A percentile compares a stretch with the other conserved stretches of the same genome.
These are phyloP conservation scores for Yamagishiella unicocca DNA, from an alignment of 139 green algal genomes.

Conservation along the genomic window DNA sequence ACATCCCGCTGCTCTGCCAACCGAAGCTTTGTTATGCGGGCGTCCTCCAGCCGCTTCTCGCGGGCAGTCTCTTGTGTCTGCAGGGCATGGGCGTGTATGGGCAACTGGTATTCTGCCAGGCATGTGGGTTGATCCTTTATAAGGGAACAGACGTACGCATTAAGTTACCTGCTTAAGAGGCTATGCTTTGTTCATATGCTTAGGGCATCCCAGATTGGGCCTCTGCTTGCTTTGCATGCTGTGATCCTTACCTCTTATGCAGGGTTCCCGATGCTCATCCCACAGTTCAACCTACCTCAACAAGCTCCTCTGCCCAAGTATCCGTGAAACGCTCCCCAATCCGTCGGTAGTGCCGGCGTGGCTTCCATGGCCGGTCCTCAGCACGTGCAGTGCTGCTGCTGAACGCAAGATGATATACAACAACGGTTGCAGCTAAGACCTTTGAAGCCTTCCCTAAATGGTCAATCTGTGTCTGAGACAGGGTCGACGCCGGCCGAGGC, in stretches of 20 bases:
- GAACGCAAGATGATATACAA: constrained; percentile 30
- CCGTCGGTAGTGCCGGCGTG: constrained; percentile 60
- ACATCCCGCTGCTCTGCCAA: constrained; percentile 29
- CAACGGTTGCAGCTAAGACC: background rate
- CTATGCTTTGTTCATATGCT: too few species aligned
- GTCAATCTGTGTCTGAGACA: background rate
- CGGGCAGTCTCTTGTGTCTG: constrained; percentile 22
- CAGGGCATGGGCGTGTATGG: background rate
- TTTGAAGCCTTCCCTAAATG: constrained; percentile 7
- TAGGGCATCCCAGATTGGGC: too few species aligned
- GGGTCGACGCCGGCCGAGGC: background rate
- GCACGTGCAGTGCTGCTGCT: constrained; percentile 9
- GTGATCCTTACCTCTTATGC: too few species aligned
- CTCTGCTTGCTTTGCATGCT: too few species aligned
- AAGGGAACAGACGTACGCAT: too few species aligned
- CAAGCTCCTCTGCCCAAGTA: constrained; percentile 63
- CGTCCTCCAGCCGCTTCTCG: constrained; percentile 12
- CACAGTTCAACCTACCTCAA: constrained; percentile 56
- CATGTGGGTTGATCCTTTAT: too few species aligned
- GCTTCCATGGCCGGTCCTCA: constrained; percentile 63
- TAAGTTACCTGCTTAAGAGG: too few species aligned
- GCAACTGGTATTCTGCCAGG: too few species aligned
- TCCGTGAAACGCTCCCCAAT: constrained; percentile 64
- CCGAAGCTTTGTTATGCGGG: background rate
- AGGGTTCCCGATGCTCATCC: too few species aligned